Base-by-base conservation (phyloP, 371 early-diverging fungal species). In the Mortierella sp. region DNA sequence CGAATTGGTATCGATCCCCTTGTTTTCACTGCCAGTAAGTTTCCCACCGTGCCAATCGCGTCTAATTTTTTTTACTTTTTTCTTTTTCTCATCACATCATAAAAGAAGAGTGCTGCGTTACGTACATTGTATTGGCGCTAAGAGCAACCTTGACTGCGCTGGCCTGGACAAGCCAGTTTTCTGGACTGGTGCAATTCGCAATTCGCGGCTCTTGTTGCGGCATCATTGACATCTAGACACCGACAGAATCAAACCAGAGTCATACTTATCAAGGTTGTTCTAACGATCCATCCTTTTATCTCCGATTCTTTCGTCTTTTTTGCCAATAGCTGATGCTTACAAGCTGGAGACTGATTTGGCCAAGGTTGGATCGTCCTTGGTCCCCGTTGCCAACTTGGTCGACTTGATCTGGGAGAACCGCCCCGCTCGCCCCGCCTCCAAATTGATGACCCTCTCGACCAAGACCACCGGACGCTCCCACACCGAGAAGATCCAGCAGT, bases 1-100 rank as follows among this genome's bases (percentile, higher is more conserved):
- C 92, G 94, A 50, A 95, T 98, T 81, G 98, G 96, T 28, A 90
- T 97, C 74, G 99, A 99, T 83, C 96, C 98, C 57, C 90, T 90
- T 26, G 91, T 98, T 47, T 90, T 98, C 73, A 93, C 96, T n/a
- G 94, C 93, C 79, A 89, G 93, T 93, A 91, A 83, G 88, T 84
- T 76, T 84, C 60, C 65, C 65, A 65, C 38, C 38, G 38, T 65
- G 65, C 9, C 1, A 38, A 65, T 38, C 65, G 65, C 38, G 65
- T 65, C 26, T 65, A 65, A 65, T 34, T 65, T 63, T 63, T 34
- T 19, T 31, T 31, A 21, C 31, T 65, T 65, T 65, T 63, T 34
- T 60, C 31, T 31, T 65, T 65, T 65, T 65, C 65, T 38, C 65
- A 65, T 65, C 65, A 38, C 10, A 31, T 26, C 19, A 58, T 11